phyloP scores from a whole-genome alignment of 1,284 basidiomycete genomes.

The Tilletia caries region DNA sequence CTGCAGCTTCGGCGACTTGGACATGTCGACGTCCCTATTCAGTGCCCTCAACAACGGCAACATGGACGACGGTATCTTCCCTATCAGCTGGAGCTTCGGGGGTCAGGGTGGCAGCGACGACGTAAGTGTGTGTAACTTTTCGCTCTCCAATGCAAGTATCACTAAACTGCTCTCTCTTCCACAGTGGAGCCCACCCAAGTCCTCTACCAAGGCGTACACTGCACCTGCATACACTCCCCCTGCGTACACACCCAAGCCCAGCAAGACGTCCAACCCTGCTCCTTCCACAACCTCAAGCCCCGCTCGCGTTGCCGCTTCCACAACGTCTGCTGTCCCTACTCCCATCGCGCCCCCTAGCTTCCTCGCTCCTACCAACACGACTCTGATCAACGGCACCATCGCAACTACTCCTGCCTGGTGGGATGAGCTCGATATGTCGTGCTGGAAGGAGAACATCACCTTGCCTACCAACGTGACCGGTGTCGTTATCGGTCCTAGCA shows the following conservation, averaged over 20 bases:
- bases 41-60: conserved; percentile 41
- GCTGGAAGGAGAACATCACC: conserved; percentile 14
- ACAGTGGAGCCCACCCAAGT: background rate
- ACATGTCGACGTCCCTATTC: conserved; percentile 75
- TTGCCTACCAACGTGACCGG: conserved; percentile 14
- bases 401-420: conserved; percentile 35
- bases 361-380: conserved; percentile 5
- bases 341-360: background rate
- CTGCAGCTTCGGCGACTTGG: conserved; percentile 70
- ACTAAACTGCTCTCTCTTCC: background rate
- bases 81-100: conserved; percentile 37
- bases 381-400: conserved; percentile 20
- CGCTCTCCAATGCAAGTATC: conserved; percentile 18
- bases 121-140: background rate
- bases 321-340: background rate
- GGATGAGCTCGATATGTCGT: conserved; percentile 25
- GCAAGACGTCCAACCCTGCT: conserved; percentile 17
- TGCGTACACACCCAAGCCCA: background rate
- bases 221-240: conserved; percentile 17
- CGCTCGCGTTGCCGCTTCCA: background rate
- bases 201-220: conserved; percentile 15
- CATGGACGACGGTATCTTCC: conserved; percentile 46
- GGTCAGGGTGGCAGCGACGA: background rate
- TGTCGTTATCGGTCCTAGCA: conserved; percentile 31
- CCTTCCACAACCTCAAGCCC: conserved; percentile 28